phyloP scores from a whole-genome alignment of 306 rosid genomes.

The Nissolia schottii region DNA sequence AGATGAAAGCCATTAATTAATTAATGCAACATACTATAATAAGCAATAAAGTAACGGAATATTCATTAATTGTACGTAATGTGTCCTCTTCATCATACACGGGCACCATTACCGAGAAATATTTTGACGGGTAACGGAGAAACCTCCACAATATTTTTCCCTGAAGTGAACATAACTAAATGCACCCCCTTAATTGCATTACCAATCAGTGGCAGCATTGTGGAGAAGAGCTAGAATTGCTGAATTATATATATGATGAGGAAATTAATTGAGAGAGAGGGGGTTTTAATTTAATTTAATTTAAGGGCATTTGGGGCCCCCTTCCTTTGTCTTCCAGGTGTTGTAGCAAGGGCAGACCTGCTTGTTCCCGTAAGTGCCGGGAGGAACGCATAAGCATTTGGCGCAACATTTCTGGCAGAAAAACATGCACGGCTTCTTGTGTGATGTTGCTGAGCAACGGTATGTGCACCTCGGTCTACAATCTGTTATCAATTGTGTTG shows the following conservation, averaged over 20 bases:
- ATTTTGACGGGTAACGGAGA: neutral
- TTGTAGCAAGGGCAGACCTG: slow-evolving; percentile 86
- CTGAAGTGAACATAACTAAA: slow-evolving; percentile 1
- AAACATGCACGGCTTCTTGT: slow-evolving; percentile 94
- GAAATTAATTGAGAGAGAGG: neutral
- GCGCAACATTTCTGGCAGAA: slow-evolving; percentile 89
- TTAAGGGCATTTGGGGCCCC: slow-evolving; percentile 91
- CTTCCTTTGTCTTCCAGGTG: slow-evolving; percentile 91
- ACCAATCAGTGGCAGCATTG: neutral
- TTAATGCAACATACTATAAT: neutral
- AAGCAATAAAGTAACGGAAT: too few relatives aligned
- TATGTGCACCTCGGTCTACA: slow-evolving; percentile 59
- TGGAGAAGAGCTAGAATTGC: neutral
- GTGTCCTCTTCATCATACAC: neutral
- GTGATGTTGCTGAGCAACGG: slow-evolving; percentile 86
- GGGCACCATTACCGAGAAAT: neutral
- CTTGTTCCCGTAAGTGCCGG: slow-evolving; percentile 77
- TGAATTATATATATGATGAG: neutral
- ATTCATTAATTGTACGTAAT: neutral
- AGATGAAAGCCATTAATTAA: too few relatives aligned
- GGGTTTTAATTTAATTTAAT: too few relatives aligned
- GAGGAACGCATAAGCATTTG: slow-evolving; percentile 77
- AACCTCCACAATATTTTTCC: neutral
- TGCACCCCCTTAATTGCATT: neutral
- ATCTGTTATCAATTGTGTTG: slow-evolving; percentile 26